phyloP scores from a whole-genome alignment of 73 alveolate genomes.

The Effrenium voratum region DNA sequence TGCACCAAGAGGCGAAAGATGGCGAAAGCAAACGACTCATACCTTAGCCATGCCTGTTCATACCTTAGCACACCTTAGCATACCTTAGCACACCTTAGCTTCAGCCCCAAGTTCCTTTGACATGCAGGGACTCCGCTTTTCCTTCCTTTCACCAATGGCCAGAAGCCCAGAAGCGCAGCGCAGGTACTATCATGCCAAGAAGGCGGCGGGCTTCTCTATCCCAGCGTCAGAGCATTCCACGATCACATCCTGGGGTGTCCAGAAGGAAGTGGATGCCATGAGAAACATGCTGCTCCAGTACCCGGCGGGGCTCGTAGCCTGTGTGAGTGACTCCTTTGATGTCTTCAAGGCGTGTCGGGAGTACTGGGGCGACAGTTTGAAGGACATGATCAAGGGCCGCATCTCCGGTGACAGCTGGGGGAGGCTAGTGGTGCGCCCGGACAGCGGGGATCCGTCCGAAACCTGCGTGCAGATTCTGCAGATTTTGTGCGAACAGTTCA shows the following conservation, averaged over 20 bases:
- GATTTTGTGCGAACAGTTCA: conserved; percentile 64
- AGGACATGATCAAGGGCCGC: conserved; percentile 67
- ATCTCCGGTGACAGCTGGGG: conserved; percentile 80
- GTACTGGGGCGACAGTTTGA: conserved; percentile 58
- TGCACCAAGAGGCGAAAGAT: too few species aligned
- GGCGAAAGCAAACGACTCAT: too few species aligned
- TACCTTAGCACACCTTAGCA: too few species aligned
- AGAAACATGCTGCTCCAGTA: conserved; percentile 61
- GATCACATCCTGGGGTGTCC: conserved; percentile 86
- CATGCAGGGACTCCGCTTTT: too few species aligned
- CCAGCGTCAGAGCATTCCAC: conserved; percentile 93
- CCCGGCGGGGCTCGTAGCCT: conserved; percentile 70
- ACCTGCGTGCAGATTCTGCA: conserved; percentile 51
- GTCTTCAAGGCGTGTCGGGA: conserved; percentile 84
- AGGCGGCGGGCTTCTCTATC: conserved; percentile 81
- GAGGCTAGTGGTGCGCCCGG: conserved; percentile 90
- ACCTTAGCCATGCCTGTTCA: too few species aligned
- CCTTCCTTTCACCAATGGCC: too few species aligned
- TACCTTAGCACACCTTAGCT: too few species aligned
- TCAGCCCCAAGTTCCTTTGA: too few species aligned
- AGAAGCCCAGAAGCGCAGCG: too few species aligned
- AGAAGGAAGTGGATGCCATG: conserved; percentile 79
- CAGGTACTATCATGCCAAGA: conserved; percentile 13
- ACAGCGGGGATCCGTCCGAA: conserved; percentile 90
- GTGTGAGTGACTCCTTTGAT: conserved; percentile 89